These are phyloP conservation scores for Fusarium lyarnte DNA, from an alignment of 2,329 filamentous ascomycete species.

Conservation along the genomic window DNA sequence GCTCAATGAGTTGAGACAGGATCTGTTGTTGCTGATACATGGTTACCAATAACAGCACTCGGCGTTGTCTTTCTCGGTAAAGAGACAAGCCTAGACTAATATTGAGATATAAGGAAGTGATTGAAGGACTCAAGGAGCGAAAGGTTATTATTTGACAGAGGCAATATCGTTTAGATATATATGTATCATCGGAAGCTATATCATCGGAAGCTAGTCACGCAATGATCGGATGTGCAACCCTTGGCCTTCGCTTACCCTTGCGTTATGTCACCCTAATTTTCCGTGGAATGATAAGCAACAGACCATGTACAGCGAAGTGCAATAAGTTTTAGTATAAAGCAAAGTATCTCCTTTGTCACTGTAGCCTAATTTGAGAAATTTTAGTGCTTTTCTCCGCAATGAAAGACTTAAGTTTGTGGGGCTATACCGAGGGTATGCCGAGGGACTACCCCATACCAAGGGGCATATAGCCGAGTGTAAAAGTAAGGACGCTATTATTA, in stretches of 20 bases:
- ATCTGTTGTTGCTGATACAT: background rate
- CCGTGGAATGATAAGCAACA: fast-evolving
- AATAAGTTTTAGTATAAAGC: fast-evolving
- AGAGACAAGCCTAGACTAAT: no score
- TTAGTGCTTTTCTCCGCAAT: background rate
- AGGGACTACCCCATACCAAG: background rate
- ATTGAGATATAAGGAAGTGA: fast-evolving
- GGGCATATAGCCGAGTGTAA: fast-evolving
- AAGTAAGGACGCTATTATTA: no score
- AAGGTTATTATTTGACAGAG: fast-evolving
- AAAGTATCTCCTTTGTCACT: background rate
- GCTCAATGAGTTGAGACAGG: background rate
- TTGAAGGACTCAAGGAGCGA: fast-evolving
- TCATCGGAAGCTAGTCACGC: background rate
- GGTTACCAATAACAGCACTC: fast-evolving
- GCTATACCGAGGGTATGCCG: background rate
- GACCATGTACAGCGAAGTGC: fast-evolving
- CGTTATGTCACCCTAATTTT: background rate
- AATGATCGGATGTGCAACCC: background rate
- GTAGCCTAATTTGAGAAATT: fast-evolving
- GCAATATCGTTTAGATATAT: background rate
- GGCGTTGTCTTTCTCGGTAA: fast-evolving
- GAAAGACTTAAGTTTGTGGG: background rate
- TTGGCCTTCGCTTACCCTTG: fast-evolving
- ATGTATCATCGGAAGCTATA: background rate